A percentile compares a stretch with the other conserved stretches of the same genome.
phyloP scores from a whole-genome alignment of 2,329 filamentous ascomycete species.

The Claviceps africana region DNA sequence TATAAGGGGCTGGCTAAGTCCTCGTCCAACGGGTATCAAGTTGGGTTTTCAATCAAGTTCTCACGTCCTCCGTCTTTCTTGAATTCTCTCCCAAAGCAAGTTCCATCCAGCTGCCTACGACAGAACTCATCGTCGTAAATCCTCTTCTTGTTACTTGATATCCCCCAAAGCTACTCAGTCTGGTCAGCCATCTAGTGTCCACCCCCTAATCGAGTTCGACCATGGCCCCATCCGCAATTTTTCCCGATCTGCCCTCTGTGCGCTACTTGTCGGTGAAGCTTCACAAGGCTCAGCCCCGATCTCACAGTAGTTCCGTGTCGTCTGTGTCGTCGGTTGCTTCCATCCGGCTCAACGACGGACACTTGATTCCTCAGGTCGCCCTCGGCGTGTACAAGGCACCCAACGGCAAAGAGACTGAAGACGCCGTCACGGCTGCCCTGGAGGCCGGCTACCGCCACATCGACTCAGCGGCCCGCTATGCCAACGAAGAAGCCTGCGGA shows the following conservation, averaged over 20 bases:
- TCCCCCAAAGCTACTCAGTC: no score
- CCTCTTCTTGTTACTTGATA: not conserved
- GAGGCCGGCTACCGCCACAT: constrained; percentile 41
- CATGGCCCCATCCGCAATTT: constrained; percentile 24
- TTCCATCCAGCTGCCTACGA: not conserved
- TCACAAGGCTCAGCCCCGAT: constrained; percentile 9
- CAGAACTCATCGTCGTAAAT: not conserved
- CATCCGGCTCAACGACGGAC: constrained; percentile 58
- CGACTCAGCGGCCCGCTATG: constrained; percentile 43
- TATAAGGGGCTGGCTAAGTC: not conserved
- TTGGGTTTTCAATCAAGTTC: not conserved
- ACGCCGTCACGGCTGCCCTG: constrained; percentile 47
- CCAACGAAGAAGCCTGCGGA: constrained; percentile 56
- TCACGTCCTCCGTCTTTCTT: not conserved
- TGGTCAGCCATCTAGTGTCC: not conserved
- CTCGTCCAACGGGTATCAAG: not conserved
- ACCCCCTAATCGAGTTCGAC: constrained; percentile 5
- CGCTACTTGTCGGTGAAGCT: constrained; percentile 16
- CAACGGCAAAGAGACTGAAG: constrained; percentile 40
- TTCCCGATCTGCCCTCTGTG: constrained; percentile 20
- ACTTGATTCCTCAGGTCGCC: constrained; percentile 45
- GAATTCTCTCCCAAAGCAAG: not conserved
- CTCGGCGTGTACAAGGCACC: constrained; percentile 34
- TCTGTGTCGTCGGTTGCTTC: constrained; percentile 16
- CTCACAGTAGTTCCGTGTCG: constrained; percentile 14